Conservation (phyloP, 768 basidiomycete species). For the Pisolithus sp. region DNA sequence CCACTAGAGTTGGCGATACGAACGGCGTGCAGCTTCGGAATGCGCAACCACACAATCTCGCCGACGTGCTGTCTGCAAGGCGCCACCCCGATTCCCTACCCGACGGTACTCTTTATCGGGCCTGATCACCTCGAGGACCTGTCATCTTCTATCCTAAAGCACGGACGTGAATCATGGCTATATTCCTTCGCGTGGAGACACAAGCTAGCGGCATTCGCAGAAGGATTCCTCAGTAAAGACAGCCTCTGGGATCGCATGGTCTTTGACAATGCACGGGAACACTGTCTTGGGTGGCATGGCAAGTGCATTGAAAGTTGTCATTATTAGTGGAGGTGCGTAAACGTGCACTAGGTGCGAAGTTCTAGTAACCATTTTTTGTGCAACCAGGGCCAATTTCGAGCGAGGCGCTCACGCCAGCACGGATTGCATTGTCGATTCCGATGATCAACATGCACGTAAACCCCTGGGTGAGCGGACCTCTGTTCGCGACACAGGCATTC, state of each 20-base stretch:
- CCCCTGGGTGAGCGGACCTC: conserved; percentile 62
- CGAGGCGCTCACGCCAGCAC: conserved; percentile 50
- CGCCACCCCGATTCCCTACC: conserved; percentile 59
- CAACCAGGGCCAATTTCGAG: conserved; percentile 44
- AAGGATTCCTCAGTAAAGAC: conserved; percentile 73
- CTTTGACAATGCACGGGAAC: conserved; percentile 61
- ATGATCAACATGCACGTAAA: conserved; percentile 59
- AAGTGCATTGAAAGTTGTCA: conserved; percentile 55
- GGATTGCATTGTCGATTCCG: conserved; percentile 73
- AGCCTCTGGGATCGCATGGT: conserved; percentile 82
- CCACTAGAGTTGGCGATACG: conserved; percentile 26
- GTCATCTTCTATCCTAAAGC: conserved; percentile 44
- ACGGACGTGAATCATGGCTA: conserved; percentile 50
- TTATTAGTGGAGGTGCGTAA: conserved; percentile 65
- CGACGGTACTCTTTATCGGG: conserved; percentile 72
- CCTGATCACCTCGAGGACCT: conserved; percentile 56
- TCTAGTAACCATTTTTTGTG: not conserved
- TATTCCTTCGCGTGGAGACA: conserved; percentile 70
- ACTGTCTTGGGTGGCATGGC: conserved; percentile 55
- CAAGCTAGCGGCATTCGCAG: conserved; percentile 59
- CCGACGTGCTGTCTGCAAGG: conserved; percentile 43
- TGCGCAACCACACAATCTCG: conserved; percentile 26
- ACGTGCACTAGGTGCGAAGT: not conserved
- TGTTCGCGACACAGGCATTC: conserved; percentile 77
- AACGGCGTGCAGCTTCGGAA: not conserved